A percentile compares a stretch with the other conserved stretches of the same genome.
phyloP scores from a whole-genome alignment of 2,329 filamentous ascomycete species.

The Fusarium marasasianum region DNA sequence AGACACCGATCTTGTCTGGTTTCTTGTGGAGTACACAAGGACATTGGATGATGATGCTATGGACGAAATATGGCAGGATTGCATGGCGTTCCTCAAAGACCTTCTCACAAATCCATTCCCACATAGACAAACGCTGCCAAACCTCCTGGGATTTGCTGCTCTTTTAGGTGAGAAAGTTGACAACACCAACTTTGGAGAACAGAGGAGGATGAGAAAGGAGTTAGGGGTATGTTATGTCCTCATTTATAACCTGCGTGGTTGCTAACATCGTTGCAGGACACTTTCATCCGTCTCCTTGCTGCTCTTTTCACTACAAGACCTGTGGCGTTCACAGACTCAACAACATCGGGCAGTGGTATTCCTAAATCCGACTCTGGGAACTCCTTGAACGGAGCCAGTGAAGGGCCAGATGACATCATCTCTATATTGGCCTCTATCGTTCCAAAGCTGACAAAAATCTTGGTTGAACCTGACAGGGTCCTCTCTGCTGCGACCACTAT shows the following conservation, averaged over 20 bases:
- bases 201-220: constrained; percentile 89
- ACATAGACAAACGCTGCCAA: constrained; percentile 88
- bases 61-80: constrained; percentile 98
- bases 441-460: constrained; percentile 81
- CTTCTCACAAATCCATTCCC: constrained; percentile 93
- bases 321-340: constrained; percentile 71
- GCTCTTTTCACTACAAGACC: constrained; percentile 95
- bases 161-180: constrained; percentile 95
- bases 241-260: background rate
- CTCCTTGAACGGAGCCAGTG: constrained; percentile 47
- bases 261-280: constrained; percentile 69
- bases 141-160: constrained; percentile 86
- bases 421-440: constrained; percentile 81
- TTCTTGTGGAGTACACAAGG: constrained; percentile 88
- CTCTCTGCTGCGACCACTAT: constrained; percentile 81
- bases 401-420: constrained; percentile 78
- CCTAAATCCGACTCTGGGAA: constrained; percentile 50
- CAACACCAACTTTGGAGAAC: constrained; percentile 97
- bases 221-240: constrained; percentile 68
- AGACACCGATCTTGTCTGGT: constrained; percentile 85
- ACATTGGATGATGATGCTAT: constrained; percentile 96
- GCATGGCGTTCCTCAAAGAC: constrained; percentile 88
- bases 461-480: constrained; percentile 87
- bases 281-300: constrained; percentile 86
- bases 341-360: constrained; percentile 48